These are phyloP conservation scores for Heimioporus sp. DNA, from an alignment of 768 basidiomycete genomes.

Conservation along the genomic window DNA sequence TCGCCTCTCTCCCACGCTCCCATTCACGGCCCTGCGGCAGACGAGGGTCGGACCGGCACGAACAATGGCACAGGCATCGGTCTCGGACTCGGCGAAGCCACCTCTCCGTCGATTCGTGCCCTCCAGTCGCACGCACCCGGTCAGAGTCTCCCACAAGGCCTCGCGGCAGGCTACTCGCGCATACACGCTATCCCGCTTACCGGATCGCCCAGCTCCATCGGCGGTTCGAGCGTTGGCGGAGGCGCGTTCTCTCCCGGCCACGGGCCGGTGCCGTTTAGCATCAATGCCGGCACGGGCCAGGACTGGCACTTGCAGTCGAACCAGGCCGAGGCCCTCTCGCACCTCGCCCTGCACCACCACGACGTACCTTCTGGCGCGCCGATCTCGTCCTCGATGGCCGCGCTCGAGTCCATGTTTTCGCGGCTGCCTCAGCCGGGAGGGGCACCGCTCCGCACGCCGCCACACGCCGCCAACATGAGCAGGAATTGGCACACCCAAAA, in stretches of 20 bases:
- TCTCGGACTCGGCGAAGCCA: conserved; percentile 29
- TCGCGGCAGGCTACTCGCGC: conserved; percentile 87
- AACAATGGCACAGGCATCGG: conserved; percentile 14
- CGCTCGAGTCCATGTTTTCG: conserved; percentile 54
- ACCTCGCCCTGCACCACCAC: conserved; percentile 24
- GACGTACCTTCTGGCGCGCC: conserved; percentile 16
- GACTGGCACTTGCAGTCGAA: conserved; percentile 31
- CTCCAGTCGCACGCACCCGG: conserved; percentile 87
- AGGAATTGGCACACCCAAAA: conserved; percentile 37
- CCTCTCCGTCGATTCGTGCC: conserved; percentile 74
- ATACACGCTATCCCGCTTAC: conserved; percentile 69
- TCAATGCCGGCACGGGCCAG: conserved; percentile 25
- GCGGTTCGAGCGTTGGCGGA: conserved; percentile 26
- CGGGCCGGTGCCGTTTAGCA: conserved; percentile 29
- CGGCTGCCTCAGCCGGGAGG: conserved; percentile 33
- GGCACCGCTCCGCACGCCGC: conserved; percentile 26
- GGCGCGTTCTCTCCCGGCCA: conserved; percentile 31
- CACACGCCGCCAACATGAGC: conserved; percentile 17
- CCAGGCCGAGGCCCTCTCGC: conserved; percentile 22
- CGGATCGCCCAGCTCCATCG: conserved; percentile 36
- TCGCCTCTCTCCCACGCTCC: conserved; percentile 29
- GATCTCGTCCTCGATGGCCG: conserved; percentile 21
- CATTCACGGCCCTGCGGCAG: conserved; percentile 23
- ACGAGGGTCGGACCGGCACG: conserved; percentile 21
- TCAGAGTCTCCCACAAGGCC: conserved; percentile 86